phyloP scores from a whole-genome alignment of 176 grass and related monocot genomes.

The Triticum timopheevii region DNA sequence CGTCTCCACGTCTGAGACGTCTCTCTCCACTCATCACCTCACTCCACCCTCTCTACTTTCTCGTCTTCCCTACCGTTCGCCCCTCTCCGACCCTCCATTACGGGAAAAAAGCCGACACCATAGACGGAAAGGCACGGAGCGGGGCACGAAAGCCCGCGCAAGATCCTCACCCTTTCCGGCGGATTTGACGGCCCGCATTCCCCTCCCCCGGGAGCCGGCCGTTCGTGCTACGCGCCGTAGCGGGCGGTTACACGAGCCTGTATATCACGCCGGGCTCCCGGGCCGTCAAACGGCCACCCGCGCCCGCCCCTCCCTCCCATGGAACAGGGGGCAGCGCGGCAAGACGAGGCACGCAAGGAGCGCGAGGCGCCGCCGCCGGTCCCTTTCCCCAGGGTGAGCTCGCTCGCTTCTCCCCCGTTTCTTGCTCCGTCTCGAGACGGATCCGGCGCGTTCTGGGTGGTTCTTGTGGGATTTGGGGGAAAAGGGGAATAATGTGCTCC shows the following conservation, averaged over 20 bases:
- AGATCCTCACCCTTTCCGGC: constrained; percentile 37
- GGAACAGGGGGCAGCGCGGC: constrained; percentile 49
- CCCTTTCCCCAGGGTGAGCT: constrained; percentile 33
- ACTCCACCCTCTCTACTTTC: not conserved
- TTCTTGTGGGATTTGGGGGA: not conserved
- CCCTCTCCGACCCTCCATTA: not conserved
- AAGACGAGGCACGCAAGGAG: constrained; percentile 28
- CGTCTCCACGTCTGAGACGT: not conserved
- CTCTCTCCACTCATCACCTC: not conserved
- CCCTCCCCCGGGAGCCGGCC: not conserved
- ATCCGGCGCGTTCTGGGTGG: not conserved
- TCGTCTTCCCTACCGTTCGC: not conserved
- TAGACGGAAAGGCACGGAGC: constrained; percentile 36
- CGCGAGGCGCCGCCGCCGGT: constrained; percentile 28
- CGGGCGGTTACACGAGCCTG: constrained; percentile 10
- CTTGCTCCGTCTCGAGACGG: not conserved
- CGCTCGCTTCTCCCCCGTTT: not conserved
- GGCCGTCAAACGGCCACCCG: constrained; percentile 27
- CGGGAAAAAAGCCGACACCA: constrained; percentile 44
- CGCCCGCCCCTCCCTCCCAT: constrained; percentile 35
- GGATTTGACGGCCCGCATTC: constrained; percentile 34
- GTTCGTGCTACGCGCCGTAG: constrained; percentile 2
- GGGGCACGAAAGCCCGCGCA: constrained; percentile 1
- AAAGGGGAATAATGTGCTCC: not conserved
- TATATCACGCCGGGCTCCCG: constrained; percentile 25